Conservation (phyloP, 176 grass and related monocot genomes). For the Carex pumila region DNA sequence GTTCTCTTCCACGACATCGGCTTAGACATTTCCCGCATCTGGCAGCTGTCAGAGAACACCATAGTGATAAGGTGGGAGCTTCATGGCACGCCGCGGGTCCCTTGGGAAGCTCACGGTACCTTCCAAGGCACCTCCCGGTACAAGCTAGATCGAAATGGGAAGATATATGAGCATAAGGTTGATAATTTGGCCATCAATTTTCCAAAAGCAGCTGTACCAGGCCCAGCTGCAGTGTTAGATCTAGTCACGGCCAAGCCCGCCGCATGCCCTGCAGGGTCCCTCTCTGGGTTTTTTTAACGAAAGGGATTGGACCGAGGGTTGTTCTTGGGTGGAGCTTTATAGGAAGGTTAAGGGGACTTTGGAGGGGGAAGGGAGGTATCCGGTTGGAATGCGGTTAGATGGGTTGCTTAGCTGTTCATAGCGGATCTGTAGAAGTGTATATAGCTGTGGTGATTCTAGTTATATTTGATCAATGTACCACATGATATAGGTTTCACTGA, state of each 20-base stretch:
- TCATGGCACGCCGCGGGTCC: conserved; percentile 66
- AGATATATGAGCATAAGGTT: conserved; percentile 97
- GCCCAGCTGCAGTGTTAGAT: conserved; percentile 50
- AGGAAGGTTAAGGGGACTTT: conserved; percentile 57
- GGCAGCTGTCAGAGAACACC: conserved; percentile 72
- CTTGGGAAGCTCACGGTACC: conserved; percentile 82
- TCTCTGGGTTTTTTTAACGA: conserved; percentile 54
- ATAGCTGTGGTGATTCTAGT: neutral
- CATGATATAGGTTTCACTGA: conserved; percentile 6
- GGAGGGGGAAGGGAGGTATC: conserved; percentile 26
- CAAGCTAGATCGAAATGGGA: conserved; percentile 77
- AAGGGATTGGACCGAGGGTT: conserved; percentile 32
- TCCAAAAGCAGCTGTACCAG: conserved; percentile 41
- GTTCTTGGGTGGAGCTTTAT: conserved; percentile 87
- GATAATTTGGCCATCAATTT: conserved; percentile 94
- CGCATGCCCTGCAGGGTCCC: conserved; percentile 52
- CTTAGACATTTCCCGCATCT: conserved; percentile 69
- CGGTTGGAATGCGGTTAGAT: conserved; percentile 32
- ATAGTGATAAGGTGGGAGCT: conserved; percentile 94
- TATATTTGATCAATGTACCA: neutral
- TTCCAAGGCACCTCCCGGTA: conserved; percentile 88
- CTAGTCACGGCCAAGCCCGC: conserved; percentile 39
- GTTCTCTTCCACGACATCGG: conserved; percentile 71
- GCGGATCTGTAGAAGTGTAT: conserved; percentile 5
- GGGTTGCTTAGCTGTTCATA: conserved; percentile 69